phyloP scores from a whole-genome alignment of 2,329 filamentous ascomycete genomes.

The Diaporthe nobilis region DNA sequence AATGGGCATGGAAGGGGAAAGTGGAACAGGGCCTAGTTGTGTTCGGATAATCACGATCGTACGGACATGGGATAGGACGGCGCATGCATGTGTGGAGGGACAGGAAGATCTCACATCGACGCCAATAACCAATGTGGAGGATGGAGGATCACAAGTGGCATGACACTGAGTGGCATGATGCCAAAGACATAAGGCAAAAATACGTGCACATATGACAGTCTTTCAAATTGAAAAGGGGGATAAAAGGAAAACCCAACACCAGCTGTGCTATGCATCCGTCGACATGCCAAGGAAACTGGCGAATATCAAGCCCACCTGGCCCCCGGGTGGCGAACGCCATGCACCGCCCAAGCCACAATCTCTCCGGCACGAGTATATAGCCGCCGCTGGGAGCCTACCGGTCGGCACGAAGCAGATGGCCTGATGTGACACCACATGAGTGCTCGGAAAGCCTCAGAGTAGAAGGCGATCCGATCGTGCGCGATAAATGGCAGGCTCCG shows the following conservation, averaged over 20 bases:
- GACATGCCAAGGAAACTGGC: not conserved
- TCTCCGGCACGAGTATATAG: not conserved
- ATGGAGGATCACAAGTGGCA: not conserved
- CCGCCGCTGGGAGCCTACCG: not conserved
- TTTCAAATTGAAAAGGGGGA: not conserved
- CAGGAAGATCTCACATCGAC: not conserved
- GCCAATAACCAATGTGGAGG: not conserved
- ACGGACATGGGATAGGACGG: not conserved
- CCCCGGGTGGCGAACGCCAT: not conserved
- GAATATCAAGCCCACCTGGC: not conserved
- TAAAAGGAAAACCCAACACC: not conserved
- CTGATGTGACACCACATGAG: constrained; percentile 11
- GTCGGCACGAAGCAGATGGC: constrained; percentile 12
- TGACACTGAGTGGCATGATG: constrained; percentile 4
- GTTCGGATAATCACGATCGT: not conserved
- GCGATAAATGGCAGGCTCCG: not conserved
- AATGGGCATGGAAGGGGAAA: not conserved
- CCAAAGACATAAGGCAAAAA: not conserved
- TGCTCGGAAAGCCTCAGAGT: not conserved
- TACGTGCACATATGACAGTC: not conserved
- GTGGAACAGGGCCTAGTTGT: not conserved
- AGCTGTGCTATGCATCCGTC: not conserved
- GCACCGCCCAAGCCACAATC: constrained; percentile 1
- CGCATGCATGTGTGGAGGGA: not conserved
- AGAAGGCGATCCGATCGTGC: not conserved